These are phyloP conservation scores for Tolypocladium inflatum DNA, from an alignment of 2,329 filamentous ascomycete genomes.

Conservation along the genomic window DNA sequence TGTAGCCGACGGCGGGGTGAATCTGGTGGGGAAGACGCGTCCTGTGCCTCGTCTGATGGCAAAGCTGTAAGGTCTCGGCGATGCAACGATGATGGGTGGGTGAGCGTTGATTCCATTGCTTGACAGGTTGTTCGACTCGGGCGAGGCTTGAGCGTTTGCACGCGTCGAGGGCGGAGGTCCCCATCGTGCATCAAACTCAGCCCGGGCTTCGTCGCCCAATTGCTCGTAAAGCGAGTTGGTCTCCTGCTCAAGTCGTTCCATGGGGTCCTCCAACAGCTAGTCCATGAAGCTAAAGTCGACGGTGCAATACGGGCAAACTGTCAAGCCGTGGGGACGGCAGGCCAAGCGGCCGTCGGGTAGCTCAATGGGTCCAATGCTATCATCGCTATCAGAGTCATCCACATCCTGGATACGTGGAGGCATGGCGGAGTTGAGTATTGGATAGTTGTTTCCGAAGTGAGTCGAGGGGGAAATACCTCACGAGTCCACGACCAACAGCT, in stretches of 20 bases:
- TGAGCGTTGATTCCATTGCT: neutral
- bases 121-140: too few relatives aligned
- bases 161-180: neutral
- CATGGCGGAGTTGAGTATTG: too few relatives aligned
- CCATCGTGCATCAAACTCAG: neutral
- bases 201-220: neutral
- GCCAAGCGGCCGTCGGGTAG: neutral
- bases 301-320: neutral
- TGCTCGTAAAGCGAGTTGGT: neutral
- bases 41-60: conserved; percentile 3
- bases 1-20: conserved; percentile 4
- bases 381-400: neutral
- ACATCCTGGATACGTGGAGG: neutral
- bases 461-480: too few relatives aligned
- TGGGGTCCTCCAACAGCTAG: neutral
- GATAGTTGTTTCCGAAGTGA: too few relatives aligned
- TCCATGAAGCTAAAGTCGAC: neutral
- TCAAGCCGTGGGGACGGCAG: neutral
- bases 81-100: neutral
- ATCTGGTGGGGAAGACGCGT: conserved; percentile 7
- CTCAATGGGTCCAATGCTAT: neutral
- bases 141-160: neutral
- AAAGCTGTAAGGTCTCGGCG: neutral
- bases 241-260: neutral
- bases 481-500: too few relatives aligned